Conservation (phyloP, 306 rosid species). For the Comarum palustre region DNA sequence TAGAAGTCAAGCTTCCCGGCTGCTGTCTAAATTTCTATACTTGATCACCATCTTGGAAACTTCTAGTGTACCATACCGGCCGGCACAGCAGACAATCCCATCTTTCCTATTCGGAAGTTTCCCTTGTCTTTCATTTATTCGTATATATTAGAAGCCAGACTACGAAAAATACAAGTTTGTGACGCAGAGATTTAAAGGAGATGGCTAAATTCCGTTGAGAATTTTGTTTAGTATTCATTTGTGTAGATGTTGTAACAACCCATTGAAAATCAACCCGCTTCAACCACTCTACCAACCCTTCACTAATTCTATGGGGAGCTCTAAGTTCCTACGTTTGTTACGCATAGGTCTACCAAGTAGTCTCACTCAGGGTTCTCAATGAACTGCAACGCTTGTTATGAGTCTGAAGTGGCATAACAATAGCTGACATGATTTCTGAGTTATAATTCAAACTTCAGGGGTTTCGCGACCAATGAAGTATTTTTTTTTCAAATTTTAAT, state of each 20-base stretch:
- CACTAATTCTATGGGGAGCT: neutral
- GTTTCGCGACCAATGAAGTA: neutral
- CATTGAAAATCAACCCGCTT: neutral
- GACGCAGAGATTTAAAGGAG: neutral
- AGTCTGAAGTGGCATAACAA: neutral
- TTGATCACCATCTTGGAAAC: neutral
- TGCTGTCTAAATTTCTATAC: neutral
- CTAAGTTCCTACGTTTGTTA: neutral
- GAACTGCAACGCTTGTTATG: neutral
- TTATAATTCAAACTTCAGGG: neutral
- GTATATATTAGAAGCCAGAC: neutral
- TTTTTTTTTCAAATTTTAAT: neutral
- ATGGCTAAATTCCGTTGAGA: neutral
- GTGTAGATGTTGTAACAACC: neutral
- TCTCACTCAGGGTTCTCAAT: neutral
- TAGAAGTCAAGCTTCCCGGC: neutral
- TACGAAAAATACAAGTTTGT: neutral
- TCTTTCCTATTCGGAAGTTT: neutral
- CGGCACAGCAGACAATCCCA: no score
- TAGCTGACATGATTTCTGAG: neutral
- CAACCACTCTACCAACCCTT: neutral
- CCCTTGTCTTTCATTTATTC: neutral
- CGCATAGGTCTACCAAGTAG: no score
- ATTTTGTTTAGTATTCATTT: no score
- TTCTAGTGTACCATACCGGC: no score